Base-by-base conservation (phyloP, 371 early-diverging fungal species). In the Mortierella sp. region DNA sequence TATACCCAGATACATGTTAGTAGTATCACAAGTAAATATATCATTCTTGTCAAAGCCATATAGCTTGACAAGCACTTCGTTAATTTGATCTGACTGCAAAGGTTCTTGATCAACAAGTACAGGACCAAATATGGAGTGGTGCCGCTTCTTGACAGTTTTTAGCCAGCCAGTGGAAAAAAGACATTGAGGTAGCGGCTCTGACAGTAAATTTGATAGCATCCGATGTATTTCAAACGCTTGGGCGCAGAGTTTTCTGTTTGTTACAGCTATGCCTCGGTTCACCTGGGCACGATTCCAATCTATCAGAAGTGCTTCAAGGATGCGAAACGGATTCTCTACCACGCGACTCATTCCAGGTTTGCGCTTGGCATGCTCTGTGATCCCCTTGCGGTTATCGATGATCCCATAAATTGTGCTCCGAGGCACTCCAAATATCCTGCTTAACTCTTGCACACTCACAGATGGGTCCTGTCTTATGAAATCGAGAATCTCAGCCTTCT, bases 191-290 rank as follows among this genome's bases (percentile, higher is more conserved):
- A 59, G 15, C 6, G 66, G 66, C 47, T 40, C 28, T 6, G 19
- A 12, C 1, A 66, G 51, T 2, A 66, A 23, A 10, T 51, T 37
- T 1, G 66, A 66, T 12, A 66, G 43, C 59, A 58, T 58, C 26
- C 66, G 32, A 35, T 45, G 59, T 31, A 59, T 23, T 19, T 66
- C 66, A 13, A 66, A 55, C 10, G 59, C 59, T 32, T 66, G 66
- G 9, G 56, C 56, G 31, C 35, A 35, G 7, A 66, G 13, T 42
- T n/a, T 59, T 15, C 49, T 59, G 26, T 22, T 32, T 7, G 59
- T 47, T 3, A 66, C 32, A 3, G 42, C 3, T 9, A 66, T 31
- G 32, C 58, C 23, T 19, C 51, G 45, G 15, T 12, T 43, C 5
- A 12, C 31, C 1, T 45, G 51, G 35, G 32, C 31, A 2, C 5